These are phyloP conservation scores for Microascus cirrosus DNA, from an alignment of 2,329 filamentous ascomycete species.

Conservation along the genomic window DNA sequence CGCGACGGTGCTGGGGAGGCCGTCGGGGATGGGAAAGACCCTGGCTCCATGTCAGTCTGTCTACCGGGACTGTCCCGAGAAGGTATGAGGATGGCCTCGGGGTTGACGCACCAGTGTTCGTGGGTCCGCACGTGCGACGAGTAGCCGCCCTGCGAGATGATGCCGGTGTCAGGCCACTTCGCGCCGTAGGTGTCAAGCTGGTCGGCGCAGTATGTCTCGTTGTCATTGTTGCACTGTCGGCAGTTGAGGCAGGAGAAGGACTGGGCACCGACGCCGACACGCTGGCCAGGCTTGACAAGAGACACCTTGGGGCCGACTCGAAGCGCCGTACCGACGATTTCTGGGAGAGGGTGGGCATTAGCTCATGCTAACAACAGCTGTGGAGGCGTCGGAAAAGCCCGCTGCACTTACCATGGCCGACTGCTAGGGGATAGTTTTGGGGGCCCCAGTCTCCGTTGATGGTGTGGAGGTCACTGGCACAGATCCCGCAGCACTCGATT, in stretches of 20 bases:
- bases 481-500: constrained; percentile 65
- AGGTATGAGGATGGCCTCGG: constrained; percentile 11
- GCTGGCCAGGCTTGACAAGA: constrained; percentile 45
- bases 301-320: constrained; percentile 54
- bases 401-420: constrained; percentile 38
- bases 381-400: background rate
- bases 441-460: constrained; percentile 52
- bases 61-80: constrained; percentile 4
- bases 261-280: constrained; percentile 60
- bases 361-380: background rate
- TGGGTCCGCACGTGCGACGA: constrained; percentile 59
- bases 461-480: constrained; percentile 57
- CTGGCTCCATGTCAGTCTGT: constrained; percentile 12
- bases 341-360: constrained; percentile 14
- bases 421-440: constrained; percentile 44
- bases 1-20: constrained; percentile 45
- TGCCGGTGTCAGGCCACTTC: constrained; percentile 46
- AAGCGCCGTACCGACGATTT: constrained; percentile 54
- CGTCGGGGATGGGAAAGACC: constrained; percentile 62
- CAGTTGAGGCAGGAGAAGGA: constrained; percentile 54
- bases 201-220: constrained; percentile 58
- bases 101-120: constrained; percentile 51
- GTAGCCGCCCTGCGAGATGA: constrained; percentile 51
- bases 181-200: constrained; percentile 49
- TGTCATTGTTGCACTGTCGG: constrained; percentile 52